These are phyloP conservation scores for Phytopythium litorale DNA, from an alignment of 352 stramenopile genomes.

Conservation along the genomic window DNA sequence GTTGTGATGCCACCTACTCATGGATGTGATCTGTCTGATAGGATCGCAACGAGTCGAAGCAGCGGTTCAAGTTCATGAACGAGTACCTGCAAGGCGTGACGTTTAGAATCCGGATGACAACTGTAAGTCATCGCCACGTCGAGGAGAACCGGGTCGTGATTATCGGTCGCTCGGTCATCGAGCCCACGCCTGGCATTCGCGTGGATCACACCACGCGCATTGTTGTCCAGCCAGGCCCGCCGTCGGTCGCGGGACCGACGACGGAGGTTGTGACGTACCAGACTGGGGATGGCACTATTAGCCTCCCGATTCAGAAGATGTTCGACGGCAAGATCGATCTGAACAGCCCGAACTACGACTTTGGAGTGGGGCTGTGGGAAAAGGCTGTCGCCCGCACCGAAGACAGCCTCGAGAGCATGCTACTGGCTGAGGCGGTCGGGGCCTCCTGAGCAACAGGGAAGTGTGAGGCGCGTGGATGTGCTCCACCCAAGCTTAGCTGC, in stretches of 20 bases:
- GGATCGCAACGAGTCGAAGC: background rate
- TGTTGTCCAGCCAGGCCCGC: background rate
- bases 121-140: background rate
- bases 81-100: background rate
- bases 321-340: background rate
- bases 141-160: background rate
- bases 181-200: background rate
- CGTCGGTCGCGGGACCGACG: background rate
- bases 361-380: background rate
- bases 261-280: background rate
- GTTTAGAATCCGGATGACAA: background rate
- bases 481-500: background rate
- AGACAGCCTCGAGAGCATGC: conserved; percentile 2
- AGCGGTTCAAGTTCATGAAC: background rate
- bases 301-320: background rate
- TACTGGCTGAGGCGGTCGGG: background rate
- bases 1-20: background rate
- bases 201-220: background rate
- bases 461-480: background rate
- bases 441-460: background rate
- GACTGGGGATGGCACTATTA: background rate
- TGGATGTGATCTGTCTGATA: background rate
- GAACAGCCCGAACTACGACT: background rate
- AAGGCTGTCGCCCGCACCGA: background rate
- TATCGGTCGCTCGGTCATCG: background rate